phyloP scores from a whole-genome alignment of 176 grass and related monocot genomes.

The Chloris gayana region DNA sequence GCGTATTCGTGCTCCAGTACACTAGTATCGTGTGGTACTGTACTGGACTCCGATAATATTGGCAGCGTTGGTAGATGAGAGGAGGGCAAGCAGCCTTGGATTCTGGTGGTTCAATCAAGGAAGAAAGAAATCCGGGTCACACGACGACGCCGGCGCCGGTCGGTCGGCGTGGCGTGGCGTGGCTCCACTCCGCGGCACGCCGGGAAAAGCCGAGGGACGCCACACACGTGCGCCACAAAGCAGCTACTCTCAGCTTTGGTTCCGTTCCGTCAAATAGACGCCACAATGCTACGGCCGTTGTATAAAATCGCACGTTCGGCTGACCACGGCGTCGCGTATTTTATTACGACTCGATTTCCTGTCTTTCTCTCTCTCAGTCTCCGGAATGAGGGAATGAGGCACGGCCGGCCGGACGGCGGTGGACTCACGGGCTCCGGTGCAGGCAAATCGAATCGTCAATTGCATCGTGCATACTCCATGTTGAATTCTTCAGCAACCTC shows the following conservation, averaged over 20 bases:
- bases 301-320: background rate
- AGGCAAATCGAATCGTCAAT: background rate
- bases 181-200: conserved; percentile 4
- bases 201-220: background rate
- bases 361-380: too few species aligned
- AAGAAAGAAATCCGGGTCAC: background rate
- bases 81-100: background rate
- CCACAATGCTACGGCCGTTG: too few species aligned
- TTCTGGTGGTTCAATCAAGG: background rate
- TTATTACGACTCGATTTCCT: background rate
- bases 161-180: background rate
- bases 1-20: too few species aligned
- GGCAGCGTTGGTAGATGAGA: too few species aligned
- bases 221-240: background rate
- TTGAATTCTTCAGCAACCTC: too few species aligned
- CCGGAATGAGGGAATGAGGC: too few species aligned
- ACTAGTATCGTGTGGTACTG: too few species aligned
- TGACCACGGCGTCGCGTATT: background rate
- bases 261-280: conserved; percentile 9
- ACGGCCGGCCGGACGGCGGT: background rate
- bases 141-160: too few species aligned
- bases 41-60: background rate
- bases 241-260: background rate
- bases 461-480: too few species aligned
- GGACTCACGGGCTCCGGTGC: background rate